Percentiles rank a stretch among this genome's conserved stretches.
Conservation (phyloP, 805 yeast genomes). For the Zygosaccharomyces rouxii region DNA sequence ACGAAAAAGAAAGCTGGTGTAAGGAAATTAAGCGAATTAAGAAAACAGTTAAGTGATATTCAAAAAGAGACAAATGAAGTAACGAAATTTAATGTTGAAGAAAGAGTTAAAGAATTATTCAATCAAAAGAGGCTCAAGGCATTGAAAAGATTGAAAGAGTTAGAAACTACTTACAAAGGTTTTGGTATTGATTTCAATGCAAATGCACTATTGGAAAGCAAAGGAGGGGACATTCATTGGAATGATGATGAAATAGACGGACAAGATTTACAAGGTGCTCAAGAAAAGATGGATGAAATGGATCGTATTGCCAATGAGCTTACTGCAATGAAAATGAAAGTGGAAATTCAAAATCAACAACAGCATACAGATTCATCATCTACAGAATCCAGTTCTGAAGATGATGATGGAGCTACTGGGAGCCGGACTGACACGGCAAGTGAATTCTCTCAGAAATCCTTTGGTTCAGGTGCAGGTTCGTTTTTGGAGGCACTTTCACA, state of each 20-base stretch:
- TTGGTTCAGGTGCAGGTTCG: slow-evolving; percentile 22
- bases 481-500: slow-evolving; percentile 33
- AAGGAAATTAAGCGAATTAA: slow-evolving; percentile 49
- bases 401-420: slow-evolving; percentile 9
- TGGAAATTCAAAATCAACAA: slow-evolving; percentile 1
- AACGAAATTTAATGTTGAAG: slow-evolving; percentile 55
- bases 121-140: slow-evolving; percentile 61
- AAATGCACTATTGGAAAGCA: slow-evolving; percentile 12
- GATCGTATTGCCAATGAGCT: slow-evolving; percentile 25
- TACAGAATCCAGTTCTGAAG: slow-evolving; percentile 10
- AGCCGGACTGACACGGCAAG: slow-evolving; percentile 8
- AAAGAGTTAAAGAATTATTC: slow-evolving; percentile 51
- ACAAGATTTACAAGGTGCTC: slow-evolving; percentile 25
- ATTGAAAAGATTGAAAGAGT: slow-evolving; percentile 62
- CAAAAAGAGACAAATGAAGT: slow-evolving; percentile 76
- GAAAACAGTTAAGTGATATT: slow-evolving; percentile 54
- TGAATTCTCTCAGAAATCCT: slow-evolving; percentile 7
- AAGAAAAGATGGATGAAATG: slow-evolving; percentile 24
- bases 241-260: slow-evolving; percentile 1
- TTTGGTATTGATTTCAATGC: slow-evolving; percentile 51
- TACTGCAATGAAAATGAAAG: slow-evolving; percentile 11
- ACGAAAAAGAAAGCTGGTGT: slow-evolving; percentile 49
- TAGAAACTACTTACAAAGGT: slow-evolving; percentile 63
- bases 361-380: slow-evolving; percentile 10
- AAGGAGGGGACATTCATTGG: neutral